Evolutionary conservation across 2,329 filamentous ascomycete species (phyloP), one percentile per base, ranked within the genome.

Genomic region (Penicillium digitatum): DNA sequence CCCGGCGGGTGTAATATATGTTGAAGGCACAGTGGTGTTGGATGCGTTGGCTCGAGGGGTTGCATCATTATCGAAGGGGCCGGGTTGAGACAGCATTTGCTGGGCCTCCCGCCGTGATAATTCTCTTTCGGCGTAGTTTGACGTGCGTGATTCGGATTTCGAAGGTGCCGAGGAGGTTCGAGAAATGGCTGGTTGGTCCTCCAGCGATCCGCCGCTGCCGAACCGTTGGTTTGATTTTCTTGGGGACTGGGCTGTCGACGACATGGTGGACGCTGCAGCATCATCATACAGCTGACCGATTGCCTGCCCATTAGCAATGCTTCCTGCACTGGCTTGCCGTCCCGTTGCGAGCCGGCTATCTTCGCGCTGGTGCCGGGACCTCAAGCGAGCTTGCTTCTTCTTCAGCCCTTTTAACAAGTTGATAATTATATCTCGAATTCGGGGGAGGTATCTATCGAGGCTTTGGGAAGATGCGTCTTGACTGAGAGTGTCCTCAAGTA

Each of bases 401-500:
- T 99, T 99, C 60, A 99, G 77, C 2, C 94, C 94, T 71, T 99
- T 94, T 9, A 99, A 82, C 29, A 99, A 80, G 70, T 95, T 96
- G 74, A 99, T 97, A 70, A 99, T 99, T 67, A 99, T 99, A 73
- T 99, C 94, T 66, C 94, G 87, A 72, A 99, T 99, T 56, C 89
- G 85, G 0, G 94, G 94, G 31, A 99, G 79, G 72, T 95, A 99
- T 71, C 88, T 89, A 72, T 99, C 94, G 57, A 99, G 81, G 72
- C 92, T 96, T 70, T 95, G 87, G 47, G 92, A 87, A 64, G 90
- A 96, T 5, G 94, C 94, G 75, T 97, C 92, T 70, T 99, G 94
- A 73, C 93, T 97, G 34, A 99, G 81, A 1, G 94, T 99, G 54
- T 95, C 89, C 74, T 99, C 94, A 52, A 99, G 82, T 54, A 99